Percentiles rank a stretch among this genome's conserved stretches.
These are phyloP conservation scores for Tephrocybe sp. DNA, from an alignment of 768 basidiomycete species.

Conservation along the genomic window DNA sequence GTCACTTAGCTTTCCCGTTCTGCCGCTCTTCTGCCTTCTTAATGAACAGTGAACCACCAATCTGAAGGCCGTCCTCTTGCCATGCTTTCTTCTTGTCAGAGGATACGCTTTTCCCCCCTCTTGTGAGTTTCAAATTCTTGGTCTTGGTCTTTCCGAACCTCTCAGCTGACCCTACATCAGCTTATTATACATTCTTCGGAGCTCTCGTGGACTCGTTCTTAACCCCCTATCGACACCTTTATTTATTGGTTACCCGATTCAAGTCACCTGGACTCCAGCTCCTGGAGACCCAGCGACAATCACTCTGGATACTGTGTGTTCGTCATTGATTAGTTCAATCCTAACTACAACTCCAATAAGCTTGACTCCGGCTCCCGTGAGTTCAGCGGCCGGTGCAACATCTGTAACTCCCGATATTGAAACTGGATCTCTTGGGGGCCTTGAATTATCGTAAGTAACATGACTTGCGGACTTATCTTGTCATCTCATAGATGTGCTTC, in stretches of 20 bases:
- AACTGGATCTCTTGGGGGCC: neutral
- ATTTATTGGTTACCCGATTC: neutral
- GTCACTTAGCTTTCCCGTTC: neutral
- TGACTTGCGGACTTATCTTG: neutral
- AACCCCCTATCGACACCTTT: neutral
- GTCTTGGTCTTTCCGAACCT: too few relatives aligned
- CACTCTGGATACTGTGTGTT: neutral
- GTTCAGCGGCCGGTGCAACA: neutral
- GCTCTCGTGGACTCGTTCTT: conserved; percentile 2
- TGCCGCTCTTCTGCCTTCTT: neutral
- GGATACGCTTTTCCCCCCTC: neutral
- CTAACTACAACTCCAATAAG: neutral
- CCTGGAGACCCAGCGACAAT: conserved; percentile 4
- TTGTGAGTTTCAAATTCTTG: neutral
- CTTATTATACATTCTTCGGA: conserved; percentile 1
- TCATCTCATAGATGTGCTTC: neutral
- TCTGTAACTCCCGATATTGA: neutral
- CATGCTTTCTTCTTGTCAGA: conserved; percentile 8
- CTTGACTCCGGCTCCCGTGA: neutral
- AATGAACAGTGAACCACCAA: neutral
- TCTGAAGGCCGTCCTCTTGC: neutral
- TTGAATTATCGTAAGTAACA: neutral
- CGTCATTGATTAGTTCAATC: neutral
- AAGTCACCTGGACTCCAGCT: conserved; percentile 3
- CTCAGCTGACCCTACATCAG: neutral